A percentile compares a stretch with the other conserved stretches of the same genome.
phyloP scores from a whole-genome alignment of 768 basidiomycete species.

The Saitozyma podzolica region DNA sequence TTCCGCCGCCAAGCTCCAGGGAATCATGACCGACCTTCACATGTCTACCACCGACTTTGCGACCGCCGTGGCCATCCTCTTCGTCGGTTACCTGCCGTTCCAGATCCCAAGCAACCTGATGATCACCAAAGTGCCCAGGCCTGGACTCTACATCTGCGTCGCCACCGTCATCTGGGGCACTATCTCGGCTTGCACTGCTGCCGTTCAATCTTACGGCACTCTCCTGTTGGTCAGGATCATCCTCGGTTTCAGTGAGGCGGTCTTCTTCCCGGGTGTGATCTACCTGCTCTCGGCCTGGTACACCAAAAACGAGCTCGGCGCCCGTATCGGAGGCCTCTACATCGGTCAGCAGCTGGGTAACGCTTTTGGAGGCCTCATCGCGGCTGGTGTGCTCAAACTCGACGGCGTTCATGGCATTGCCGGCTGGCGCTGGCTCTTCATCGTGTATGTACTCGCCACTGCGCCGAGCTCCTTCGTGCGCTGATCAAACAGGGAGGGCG shows the following conservation, averaged over 20 bases:
- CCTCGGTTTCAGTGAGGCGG: constrained; percentile 31
- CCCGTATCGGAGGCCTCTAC: constrained; percentile 36
- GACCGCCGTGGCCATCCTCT: constrained; percentile 42
- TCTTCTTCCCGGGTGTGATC: constrained; percentile 44
- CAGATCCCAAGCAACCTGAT: constrained; percentile 45
- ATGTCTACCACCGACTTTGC: constrained; percentile 42
- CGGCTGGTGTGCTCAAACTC: constrained; percentile 34
- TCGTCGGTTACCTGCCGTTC: constrained; percentile 28
- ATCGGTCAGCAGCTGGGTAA: constrained; percentile 44
- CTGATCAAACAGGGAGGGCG: constrained; percentile 13
- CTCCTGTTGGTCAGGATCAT: constrained; percentile 27
- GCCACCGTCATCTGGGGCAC: constrained; percentile 31
- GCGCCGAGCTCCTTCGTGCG: neutral
- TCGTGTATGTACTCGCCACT: constrained; percentile 8
- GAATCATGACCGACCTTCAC: constrained; percentile 42
- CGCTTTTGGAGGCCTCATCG: constrained; percentile 45
- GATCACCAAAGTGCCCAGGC: constrained; percentile 31
- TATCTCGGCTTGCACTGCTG: constrained; percentile 30
- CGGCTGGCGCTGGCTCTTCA: constrained; percentile 50
- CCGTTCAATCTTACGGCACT: constrained; percentile 25
- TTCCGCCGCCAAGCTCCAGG: constrained; percentile 40
- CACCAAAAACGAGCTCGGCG: constrained; percentile 37
- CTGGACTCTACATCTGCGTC: constrained; percentile 37
- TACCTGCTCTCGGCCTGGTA: constrained; percentile 43
- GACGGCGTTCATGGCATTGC: constrained; percentile 38